Base-by-base conservation (phyloP, 805 yeast genomes). In the Candida odintsovae region DNA sequence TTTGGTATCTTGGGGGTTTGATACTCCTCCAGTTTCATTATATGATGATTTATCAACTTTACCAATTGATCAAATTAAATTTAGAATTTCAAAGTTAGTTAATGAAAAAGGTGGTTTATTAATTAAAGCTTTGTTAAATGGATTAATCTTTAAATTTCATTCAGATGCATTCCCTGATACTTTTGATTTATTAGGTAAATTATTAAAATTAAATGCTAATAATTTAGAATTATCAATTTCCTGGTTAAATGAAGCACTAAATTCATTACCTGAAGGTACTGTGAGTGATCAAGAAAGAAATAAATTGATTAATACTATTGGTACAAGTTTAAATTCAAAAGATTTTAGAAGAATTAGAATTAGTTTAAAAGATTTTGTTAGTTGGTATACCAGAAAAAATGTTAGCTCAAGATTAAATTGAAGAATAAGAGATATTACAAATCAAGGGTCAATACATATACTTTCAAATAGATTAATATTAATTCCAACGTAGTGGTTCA, bases 341-440 rank as follows among this genome's bases (percentile, higher is more conserved):
- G 90, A 89, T 64, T 81, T 73, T 63, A 77, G 92, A 62, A 77
- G 87, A 52, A 80, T 88, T 22, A 77, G 96, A 56, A 70, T 80
- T 3, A 75, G 86, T 40, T 69, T 90, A 45, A 78, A 81, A 57
- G 92, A 85, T 60, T 92, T 90, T 61, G 79, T 87, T 36, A 79
- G 75, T 45, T 86, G 96, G 94, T 90, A 88, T 65, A 68, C 83
- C 28, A 72, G 96, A 55, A 84, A 88, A 62, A 85, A 87, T 56
- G 76, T 87, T 20, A 73, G 71, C 6, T 68, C 77, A 47, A 61
- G 76, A 63, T 52, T 71, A 45, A 56, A 57, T 35, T 42, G 23
- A 38, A 21, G 23, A 22, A 11, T 22, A 7, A 38, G 20, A 18
- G 6, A 15, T 13, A 38, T n/a, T n/a, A n/a, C n/a, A n/a, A n/a